phyloP scores from a whole-genome alignment of 192 early-diverging fungal genomes.

The Oehlia diaphana region DNA sequence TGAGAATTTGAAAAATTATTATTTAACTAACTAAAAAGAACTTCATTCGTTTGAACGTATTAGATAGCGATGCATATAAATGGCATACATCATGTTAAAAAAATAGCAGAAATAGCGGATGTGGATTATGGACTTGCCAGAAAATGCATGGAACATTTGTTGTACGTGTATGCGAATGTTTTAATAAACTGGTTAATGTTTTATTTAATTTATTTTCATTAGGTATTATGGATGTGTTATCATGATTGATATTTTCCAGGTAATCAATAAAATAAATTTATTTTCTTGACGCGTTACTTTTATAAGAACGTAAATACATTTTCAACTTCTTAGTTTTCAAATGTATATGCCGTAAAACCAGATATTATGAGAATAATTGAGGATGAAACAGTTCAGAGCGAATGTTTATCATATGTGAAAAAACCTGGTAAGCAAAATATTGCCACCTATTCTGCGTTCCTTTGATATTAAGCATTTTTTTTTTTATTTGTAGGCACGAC shows the following conservation, averaged over 20 bases:
- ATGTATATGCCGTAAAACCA: conserved; percentile 76
- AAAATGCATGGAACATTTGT: conserved; percentile 83
- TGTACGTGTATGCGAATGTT: conserved; percentile 53
- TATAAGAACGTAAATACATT: background rate
- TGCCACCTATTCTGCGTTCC: background rate
- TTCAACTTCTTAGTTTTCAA: conserved; percentile 59
- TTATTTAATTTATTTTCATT: conserved; percentile 11
- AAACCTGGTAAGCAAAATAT: conserved; percentile 37
- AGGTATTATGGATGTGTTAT: conserved; percentile 90
- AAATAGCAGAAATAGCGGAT: conserved; percentile 78
- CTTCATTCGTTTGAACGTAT: background rate
- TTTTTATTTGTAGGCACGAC: conserved; percentile 38
- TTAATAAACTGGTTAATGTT: conserved; percentile 3
- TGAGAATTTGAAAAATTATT: background rate
- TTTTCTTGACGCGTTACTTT: background rate
- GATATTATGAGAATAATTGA: conserved; percentile 64
- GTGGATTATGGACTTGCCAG: conserved; percentile 75
- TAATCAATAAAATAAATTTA: background rate
- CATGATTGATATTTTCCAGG: conserved; percentile 91
- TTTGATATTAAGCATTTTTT: background rate
- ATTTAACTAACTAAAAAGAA: background rate
- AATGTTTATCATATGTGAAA: conserved; percentile 78
- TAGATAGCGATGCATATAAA: conserved; percentile 79
- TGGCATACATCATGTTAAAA: conserved; percentile 79
- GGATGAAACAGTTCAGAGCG: conserved; percentile 64